Percentiles rank a stretch among this genome's conserved stretches.
These are phyloP conservation scores for Magnusiomyces sp. DNA, from an alignment of 1,139 yeast species.

Conservation along the genomic window DNA sequence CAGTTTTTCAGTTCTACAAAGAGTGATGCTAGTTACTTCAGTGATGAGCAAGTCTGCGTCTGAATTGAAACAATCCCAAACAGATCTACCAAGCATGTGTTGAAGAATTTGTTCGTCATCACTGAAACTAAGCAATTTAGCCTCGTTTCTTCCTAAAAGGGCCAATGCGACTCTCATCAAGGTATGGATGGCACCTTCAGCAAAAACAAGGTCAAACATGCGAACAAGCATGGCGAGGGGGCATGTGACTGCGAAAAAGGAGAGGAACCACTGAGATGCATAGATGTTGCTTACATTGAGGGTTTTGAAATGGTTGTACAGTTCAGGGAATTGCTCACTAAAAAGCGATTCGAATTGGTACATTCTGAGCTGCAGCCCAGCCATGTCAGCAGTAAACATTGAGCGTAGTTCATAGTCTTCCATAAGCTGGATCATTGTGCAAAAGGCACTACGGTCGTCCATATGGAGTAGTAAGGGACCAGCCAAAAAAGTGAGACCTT, in stretches of 20 bases:
- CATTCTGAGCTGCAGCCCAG: slow-evolving; percentile 48
- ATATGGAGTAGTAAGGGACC: slow-evolving; percentile 52
- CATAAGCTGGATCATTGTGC: slow-evolving; percentile 52
- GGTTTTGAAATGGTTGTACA: slow-evolving; percentile 39
- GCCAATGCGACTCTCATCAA: slow-evolving; percentile 54
- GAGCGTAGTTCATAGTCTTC: slow-evolving; percentile 54
- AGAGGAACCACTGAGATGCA: slow-evolving; percentile 56
- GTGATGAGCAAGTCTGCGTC: slow-evolving; percentile 43
- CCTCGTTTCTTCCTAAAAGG: slow-evolving; percentile 44
- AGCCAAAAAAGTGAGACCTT: slow-evolving; percentile 58
- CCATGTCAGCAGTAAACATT: slow-evolving; percentile 51
- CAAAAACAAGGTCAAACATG: slow-evolving; percentile 46
- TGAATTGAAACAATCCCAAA: slow-evolving; percentile 39
- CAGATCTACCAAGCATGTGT: slow-evolving; percentile 48
- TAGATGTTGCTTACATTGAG: slow-evolving; percentile 31
- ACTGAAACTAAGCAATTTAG: slow-evolving; percentile 42
- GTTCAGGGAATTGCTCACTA: slow-evolving; percentile 35
- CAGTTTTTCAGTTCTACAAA: slow-evolving; percentile 23
- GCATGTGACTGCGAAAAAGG: slow-evolving; percentile 55
- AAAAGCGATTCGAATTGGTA: slow-evolving; percentile 45
- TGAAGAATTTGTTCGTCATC: slow-evolving; percentile 58
- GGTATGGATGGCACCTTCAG: slow-evolving; percentile 61
- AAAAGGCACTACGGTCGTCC: slow-evolving; percentile 43
- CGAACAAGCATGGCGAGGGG: slow-evolving; percentile 45
- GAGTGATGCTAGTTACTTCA: slow-evolving; percentile 34